phyloP scores from a whole-genome alignment of 345 rosid genomes.

The Eucalyptus globulus region DNA sequence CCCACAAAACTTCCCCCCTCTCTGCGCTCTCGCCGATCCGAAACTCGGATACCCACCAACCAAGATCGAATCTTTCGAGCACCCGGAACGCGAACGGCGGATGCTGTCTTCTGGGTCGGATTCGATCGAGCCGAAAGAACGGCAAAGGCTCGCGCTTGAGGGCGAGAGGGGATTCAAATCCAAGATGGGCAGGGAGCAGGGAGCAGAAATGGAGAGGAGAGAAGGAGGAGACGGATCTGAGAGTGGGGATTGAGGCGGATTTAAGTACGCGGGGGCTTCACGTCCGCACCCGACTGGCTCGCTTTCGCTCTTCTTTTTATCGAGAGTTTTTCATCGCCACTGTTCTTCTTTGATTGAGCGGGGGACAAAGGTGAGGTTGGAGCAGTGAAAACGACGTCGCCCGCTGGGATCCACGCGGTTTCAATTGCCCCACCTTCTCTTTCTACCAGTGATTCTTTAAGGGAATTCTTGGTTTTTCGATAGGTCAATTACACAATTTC shows the following conservation, averaged over 20 bases:
- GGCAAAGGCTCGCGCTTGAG: background rate
- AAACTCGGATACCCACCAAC: background rate
- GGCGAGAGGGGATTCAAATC: background rate
- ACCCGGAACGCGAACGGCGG: no score
- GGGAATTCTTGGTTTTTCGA: no score
- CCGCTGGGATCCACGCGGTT: background rate
- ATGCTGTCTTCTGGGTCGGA: background rate
- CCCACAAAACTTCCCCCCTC: background rate
- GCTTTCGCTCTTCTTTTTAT: background rate
- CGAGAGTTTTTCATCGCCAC: background rate
- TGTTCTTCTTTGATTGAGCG: background rate
- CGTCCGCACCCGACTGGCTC: background rate
- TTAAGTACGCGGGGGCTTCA: background rate
- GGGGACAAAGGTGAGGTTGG: background rate
- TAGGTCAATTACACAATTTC: no score
- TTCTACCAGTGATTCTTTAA: background rate
- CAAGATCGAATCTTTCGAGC: background rate
- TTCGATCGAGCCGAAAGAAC: background rate
- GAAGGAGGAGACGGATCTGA: background rate
- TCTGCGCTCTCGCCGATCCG: background rate
- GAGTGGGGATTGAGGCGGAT: background rate
- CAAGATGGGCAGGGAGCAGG: background rate
- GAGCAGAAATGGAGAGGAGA: background rate
- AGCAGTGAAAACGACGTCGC: background rate
- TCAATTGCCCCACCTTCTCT: background rate